phyloP scores from a whole-genome alignment of 176 grass and related monocot species.

The Poa pratensis region DNA sequence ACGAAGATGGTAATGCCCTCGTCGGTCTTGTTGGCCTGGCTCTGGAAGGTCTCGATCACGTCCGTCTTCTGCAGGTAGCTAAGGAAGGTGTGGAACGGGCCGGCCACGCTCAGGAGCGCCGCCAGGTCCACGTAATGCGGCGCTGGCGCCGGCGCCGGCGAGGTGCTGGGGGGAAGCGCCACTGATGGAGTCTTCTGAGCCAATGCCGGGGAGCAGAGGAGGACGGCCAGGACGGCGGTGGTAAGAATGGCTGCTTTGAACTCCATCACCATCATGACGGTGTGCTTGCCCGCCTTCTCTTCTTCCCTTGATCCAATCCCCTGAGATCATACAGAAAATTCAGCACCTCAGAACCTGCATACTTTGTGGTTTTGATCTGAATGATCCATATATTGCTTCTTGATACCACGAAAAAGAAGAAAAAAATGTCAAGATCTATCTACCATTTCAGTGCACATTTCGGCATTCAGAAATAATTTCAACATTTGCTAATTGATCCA shows the following conservation, averaged over 20 bases:
- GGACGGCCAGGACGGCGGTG: constrained; percentile 29
- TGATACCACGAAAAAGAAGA: background rate
- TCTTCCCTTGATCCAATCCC: constrained; percentile 32
- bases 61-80: constrained; percentile 73
- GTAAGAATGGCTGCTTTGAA: constrained; percentile 37
- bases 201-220: constrained; percentile 48
- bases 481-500: background rate
- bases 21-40: constrained; percentile 77
- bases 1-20: constrained; percentile 90
- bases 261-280: constrained; percentile 44
- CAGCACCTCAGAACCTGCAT: no score
- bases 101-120: constrained; percentile 67
- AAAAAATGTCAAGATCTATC: background rate
- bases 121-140: constrained; percentile 70
- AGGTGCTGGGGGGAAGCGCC: constrained; percentile 43
- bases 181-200: constrained; percentile 52
- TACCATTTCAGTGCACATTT: background rate
- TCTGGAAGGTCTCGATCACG: constrained; percentile 89
- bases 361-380: background rate
- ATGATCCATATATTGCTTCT: background rate
- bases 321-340: constrained; percentile 41
- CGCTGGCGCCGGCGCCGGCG: constrained; percentile 76
- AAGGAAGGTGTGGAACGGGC: constrained; percentile 90
- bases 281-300: background rate
- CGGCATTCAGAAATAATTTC: background rate